These are phyloP conservation scores for Mollisia scopiformis DNA, from an alignment of 2,329 filamentous ascomycete species.

Conservation along the genomic window DNA sequence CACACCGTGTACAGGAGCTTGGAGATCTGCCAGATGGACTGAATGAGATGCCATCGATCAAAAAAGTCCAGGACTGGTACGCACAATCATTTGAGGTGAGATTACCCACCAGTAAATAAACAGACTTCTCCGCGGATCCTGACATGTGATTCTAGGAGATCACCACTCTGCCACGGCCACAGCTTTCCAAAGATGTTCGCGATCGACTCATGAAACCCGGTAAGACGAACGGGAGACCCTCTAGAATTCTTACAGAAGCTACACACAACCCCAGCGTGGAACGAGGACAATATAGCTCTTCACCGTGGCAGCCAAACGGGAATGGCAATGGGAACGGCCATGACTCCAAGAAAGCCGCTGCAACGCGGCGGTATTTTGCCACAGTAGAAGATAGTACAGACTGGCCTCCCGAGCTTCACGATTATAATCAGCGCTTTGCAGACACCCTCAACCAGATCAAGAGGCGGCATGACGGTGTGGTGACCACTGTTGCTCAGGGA, in stretches of 20 bases:
- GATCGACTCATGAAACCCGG: slow-evolving; percentile 75
- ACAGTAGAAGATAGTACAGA: slow-evolving; percentile 85
- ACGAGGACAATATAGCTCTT: slow-evolving; percentile 77
- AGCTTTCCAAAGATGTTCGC: slow-evolving; percentile 74
- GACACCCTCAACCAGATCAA: slow-evolving; percentile 93
- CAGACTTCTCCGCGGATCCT: slow-evolving; percentile 12
- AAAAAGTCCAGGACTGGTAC: slow-evolving; percentile 96
- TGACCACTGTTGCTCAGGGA: slow-evolving; percentile 96
- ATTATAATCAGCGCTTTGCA: slow-evolving; percentile 92
- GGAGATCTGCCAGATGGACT: slow-evolving; percentile 91
- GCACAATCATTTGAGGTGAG: slow-evolving; percentile 97
- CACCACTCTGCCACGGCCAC: slow-evolving; percentile 79
- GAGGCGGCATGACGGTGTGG: slow-evolving; percentile 91
- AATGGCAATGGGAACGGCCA: slow-evolving; percentile 51
- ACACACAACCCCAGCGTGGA: slow-evolving; percentile 89
- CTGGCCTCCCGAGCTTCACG: slow-evolving; percentile 92
- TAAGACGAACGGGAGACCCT: slow-evolving; percentile 54
- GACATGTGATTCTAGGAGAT: slow-evolving; percentile 71
- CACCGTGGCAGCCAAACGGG: slow-evolving; percentile 43
- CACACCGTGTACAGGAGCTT: slow-evolving; percentile 94
- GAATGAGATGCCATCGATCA: slow-evolving; percentile 97
- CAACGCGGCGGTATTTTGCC: slow-evolving; percentile 80
- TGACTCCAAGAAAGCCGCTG: slow-evolving; percentile 53
- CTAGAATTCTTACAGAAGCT: slow-evolving; percentile 75
- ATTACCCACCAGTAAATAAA: slow-evolving; percentile 5